Conservation (phyloP, 768 basidiomycete genomes). For the Roridomyces roridus region DNA sequence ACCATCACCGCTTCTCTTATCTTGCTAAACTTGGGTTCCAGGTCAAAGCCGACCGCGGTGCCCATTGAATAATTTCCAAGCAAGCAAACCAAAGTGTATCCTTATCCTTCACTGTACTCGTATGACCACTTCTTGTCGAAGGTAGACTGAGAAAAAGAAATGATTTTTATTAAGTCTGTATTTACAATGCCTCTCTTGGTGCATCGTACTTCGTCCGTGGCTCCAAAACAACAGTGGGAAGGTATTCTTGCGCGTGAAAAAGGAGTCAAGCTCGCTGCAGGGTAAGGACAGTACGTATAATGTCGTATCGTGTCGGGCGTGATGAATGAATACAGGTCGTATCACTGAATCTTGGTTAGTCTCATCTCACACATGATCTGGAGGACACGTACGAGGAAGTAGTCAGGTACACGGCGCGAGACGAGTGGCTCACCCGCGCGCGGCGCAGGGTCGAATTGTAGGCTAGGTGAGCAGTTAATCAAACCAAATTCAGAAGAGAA, state of each 20-base stretch:
- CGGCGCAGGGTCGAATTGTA: conserved; percentile 99
- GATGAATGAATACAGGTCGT: conserved; percentile 19
- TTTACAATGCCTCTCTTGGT: no score
- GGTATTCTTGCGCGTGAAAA: no score
- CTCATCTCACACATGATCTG: no score
- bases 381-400: conserved; percentile 78
- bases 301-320: conserved; percentile 9
- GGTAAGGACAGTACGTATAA: no score
- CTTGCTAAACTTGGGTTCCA: conserved; percentile 5
- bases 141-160: no score
- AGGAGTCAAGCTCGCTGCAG: no score
- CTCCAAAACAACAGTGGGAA: no score
- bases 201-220: no score
- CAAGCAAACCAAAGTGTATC: conserved; percentile 9
- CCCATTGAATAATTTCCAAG: conserved; percentile 8
- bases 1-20: not conserved
- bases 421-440: conserved; percentile 98
- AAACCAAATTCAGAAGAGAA: conserved; percentile 11
- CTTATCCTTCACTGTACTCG: conserved; percentile 4
- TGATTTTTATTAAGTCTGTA: no score
- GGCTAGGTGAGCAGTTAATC: conserved; percentile 59
- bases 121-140: not conserved
- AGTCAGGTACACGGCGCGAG: conserved; percentile 92
- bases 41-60: conserved; percentile 37
- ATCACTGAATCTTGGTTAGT: conserved; percentile 20